Percentiles rank a stretch among this genome's conserved stretches.
Conservation (phyloP, 2,329 filamentous ascomycete genomes). For the Zymoseptoria brevis region DNA sequence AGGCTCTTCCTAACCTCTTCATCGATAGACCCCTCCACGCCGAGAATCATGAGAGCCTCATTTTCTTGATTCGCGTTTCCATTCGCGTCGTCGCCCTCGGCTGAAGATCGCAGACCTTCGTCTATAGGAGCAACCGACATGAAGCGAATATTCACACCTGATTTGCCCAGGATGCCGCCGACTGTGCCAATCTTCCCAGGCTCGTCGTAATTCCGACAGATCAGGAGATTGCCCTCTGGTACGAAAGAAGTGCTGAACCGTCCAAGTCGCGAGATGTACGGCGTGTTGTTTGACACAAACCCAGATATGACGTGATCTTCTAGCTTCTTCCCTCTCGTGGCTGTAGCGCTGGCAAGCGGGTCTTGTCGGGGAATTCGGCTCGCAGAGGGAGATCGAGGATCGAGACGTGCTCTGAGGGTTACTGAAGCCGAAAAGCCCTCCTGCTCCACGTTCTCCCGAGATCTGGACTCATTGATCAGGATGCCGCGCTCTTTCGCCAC, state of each 20-base stretch:
- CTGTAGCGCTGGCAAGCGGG: constrained; percentile 1
- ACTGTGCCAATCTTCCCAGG: constrained; percentile 78
- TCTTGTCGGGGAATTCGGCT: constrained; percentile 11
- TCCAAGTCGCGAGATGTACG: constrained; percentile 65
- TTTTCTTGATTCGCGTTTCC: constrained; percentile 34
- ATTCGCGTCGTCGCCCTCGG: constrained; percentile 24
- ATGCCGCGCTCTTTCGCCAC: constrained; percentile 72
- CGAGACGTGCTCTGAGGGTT: constrained; percentile 51
- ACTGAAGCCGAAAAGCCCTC: constrained; percentile 63
- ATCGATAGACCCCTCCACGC: constrained; percentile 59
- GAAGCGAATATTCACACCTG: constrained; percentile 69
- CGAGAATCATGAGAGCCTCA: constrained; percentile 76
- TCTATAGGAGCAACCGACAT: constrained; percentile 64
- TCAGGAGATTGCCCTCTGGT: constrained; percentile 65
- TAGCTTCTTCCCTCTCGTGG: constrained; percentile 19
- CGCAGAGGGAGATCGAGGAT: constrained; percentile 26
- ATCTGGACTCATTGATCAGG: constrained; percentile 65
- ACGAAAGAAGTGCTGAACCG: constrained; percentile 66
- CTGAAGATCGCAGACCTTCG: constrained; percentile 16
- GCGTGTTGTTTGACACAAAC: constrained; percentile 55
- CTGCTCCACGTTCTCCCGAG: constrained; percentile 51
- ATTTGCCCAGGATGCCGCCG: constrained; percentile 59
- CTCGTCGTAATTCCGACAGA: constrained; percentile 72
- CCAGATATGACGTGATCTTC: constrained; percentile 54
- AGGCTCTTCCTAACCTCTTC: constrained; percentile 46